A percentile compares a stretch with the other conserved stretches of the same genome.
phyloP scores from a whole-genome alignment of 345 rosid species.

The Sisymbrium altissimum region DNA sequence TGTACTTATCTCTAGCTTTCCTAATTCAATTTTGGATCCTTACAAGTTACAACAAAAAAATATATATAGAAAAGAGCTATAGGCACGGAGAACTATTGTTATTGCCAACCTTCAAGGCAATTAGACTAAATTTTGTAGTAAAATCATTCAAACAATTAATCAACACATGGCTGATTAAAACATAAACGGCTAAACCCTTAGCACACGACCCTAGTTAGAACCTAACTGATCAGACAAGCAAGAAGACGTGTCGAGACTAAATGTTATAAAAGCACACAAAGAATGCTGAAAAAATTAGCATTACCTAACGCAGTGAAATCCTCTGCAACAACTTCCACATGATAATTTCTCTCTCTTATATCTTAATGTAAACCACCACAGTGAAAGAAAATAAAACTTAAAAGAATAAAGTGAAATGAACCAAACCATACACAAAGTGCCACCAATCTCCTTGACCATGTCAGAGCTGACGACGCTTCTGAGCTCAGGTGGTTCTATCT shows the following conservation, averaged over 20 bases:
- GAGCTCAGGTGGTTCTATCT: slow-evolving; percentile 2
- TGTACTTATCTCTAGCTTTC: too few species aligned
- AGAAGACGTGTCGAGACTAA: slow-evolving; percentile 21
- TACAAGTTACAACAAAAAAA: too few species aligned
- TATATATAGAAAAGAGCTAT: too few species aligned
- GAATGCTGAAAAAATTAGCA: not conserved
- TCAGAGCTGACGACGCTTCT: slow-evolving; percentile 17
- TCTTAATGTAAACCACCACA: not conserved
- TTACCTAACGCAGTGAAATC: slow-evolving; percentile 33
- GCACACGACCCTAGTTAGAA: not conserved
- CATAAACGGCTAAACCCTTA: not conserved
- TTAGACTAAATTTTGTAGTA: not conserved
- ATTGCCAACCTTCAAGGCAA: too few species aligned
- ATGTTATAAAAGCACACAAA: slow-evolving; percentile 18
- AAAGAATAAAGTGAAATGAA: not conserved
- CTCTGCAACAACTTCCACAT: slow-evolving; percentile 33
- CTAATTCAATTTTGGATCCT: too few species aligned
- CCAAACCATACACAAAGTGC: slow-evolving; percentile 14
- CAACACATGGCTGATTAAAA: not conserved
- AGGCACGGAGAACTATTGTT: too few species aligned
- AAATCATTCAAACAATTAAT: not conserved
- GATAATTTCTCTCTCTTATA: slow-evolving; percentile 12
- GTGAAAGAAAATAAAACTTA: not conserved
- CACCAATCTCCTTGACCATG: slow-evolving; percentile 19
- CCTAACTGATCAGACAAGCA: not conserved